Evolutionary conservation across 2,329 filamentous ascomycete species (phyloP).

Genomic region (Thelonectria olida): DNA sequence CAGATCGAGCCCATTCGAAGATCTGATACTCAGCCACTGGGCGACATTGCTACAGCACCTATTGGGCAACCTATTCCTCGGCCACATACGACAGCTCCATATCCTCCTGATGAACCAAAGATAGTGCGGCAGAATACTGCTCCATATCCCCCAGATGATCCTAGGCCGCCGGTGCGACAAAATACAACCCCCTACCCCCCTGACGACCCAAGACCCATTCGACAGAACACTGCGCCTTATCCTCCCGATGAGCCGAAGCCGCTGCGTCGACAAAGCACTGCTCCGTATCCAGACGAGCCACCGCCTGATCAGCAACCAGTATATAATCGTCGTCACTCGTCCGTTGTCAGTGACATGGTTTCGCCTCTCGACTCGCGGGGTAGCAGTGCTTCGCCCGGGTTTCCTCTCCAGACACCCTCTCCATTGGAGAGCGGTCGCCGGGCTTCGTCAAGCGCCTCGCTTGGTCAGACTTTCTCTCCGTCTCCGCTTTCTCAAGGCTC

Average conservation of each 20-base stretch:
- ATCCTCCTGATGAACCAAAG: background rate
- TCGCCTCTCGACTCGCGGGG: constrained; percentile 41
- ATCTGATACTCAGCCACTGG: constrained; percentile 15
- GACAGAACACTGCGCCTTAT: background rate
- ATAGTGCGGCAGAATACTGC: too few relatives aligned
- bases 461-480: constrained; percentile 28
- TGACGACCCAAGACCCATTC: background rate
- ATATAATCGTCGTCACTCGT: constrained; percentile 38
- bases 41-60: background rate
- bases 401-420: constrained; percentile 40
- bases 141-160: background rate
- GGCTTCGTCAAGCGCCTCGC: constrained; percentile 31
- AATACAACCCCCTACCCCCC: background rate
- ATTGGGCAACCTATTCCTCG: constrained; percentile 4
- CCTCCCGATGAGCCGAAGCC: background rate
- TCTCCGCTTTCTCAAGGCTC: constrained; percentile 38
- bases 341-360: constrained; percentile 33
- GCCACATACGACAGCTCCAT: background rate
- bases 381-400: constrained; percentile 36
- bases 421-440: constrained; percentile 39
- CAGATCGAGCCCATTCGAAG: constrained; percentile 18
- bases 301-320: constrained; percentile 9
- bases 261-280: background rate
- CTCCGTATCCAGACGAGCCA: constrained; percentile 28
- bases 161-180: background rate